Evolutionary conservation across 805 yeast species (phyloP), one percentile per base, ranked within the genome.

Genomic region (Pichia membranifaciens): DNA sequence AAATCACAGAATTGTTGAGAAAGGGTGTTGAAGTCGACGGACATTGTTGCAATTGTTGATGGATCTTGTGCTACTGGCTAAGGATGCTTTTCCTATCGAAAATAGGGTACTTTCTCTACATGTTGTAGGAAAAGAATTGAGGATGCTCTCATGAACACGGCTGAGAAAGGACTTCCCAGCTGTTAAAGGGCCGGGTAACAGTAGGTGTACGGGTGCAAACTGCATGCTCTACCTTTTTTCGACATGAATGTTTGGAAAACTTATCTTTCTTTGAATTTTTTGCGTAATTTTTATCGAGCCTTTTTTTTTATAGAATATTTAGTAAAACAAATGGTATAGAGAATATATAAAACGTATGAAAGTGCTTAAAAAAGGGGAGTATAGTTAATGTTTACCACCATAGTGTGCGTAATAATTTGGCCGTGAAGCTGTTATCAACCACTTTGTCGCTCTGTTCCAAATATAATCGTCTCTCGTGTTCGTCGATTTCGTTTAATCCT

Each of bases 1-100:
- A 89, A 91, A 69, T 78, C 84, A 63, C 96, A 87, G 73, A 91
- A 91, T 70, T 91, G 96, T 68, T 84, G 65, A 20, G 68, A 56
- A 45, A 64, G 51, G 22, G 66, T 54, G 53, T 64, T 64, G 54
- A 64, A 64, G 51, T 64, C 68, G 47, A 64, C 67, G 29, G 67
- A 61, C 68, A 64, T 64, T 33, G 6, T 9, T 25, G 29, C 29
- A 8, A 25, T 25, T 25, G 10, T 25, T 7, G 29, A 10, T 25
- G 29, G 7, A 25, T 25, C 7, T 10, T 25, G 10, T 25, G 10
- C 7, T 25, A n/a, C n/a, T n/a, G n/a, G n/a, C n/a, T n/a, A n/a
- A n/a, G n/a, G n/a, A n/a, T n/a, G n/a, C n/a, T n/a, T n/a, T n/a
- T n/a, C n/a, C n/a, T n/a, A n/a, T n/a, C n/a, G n/a, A n/a, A n/a